These are phyloP conservation scores for Coemansia brasiliensis DNA, from an alignment of 192 early-diverging fungal species.

Conservation along the genomic window DNA sequence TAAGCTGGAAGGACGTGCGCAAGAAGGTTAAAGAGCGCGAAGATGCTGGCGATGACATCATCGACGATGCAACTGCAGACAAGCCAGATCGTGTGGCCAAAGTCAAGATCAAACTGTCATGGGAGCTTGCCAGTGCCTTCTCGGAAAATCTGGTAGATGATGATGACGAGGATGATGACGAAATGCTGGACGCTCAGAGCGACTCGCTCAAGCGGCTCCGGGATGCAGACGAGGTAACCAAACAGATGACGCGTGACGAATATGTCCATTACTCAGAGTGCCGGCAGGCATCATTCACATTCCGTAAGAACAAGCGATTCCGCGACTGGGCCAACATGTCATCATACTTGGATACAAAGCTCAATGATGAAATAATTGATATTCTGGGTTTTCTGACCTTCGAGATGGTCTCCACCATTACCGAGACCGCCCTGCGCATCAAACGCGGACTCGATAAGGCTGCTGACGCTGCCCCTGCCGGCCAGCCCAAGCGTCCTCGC, in stretches of 20 bases:
- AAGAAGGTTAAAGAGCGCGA: slow-evolving; percentile 85
- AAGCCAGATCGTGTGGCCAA: slow-evolving; percentile 59
- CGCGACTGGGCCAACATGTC: slow-evolving; percentile 95
- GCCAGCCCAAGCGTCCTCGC: slow-evolving; percentile 33
- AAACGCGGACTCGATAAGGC: slow-evolving; percentile 67
- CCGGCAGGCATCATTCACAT: slow-evolving; percentile 96
- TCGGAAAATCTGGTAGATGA: slow-evolving; percentile 78
- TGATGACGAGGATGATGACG: slow-evolving; percentile 84
- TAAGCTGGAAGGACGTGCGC: slow-evolving; percentile 95
- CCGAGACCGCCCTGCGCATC: slow-evolving; percentile 81
- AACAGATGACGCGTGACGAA: slow-evolving; percentile 95
- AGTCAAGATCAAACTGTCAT: slow-evolving; percentile 84
- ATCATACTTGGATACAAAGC: slow-evolving; percentile 82
- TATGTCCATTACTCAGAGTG: slow-evolving; percentile 99
- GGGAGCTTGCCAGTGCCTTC: slow-evolving; percentile 88
- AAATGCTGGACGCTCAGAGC: slow-evolving; percentile 80
- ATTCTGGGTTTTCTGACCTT: slow-evolving; percentile 94
- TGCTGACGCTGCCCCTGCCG: slow-evolving; percentile 22
- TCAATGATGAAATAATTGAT: slow-evolving; percentile 93
- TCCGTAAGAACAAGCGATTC: slow-evolving; percentile 90
- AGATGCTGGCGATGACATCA: slow-evolving; percentile 55
- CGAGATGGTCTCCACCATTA: slow-evolving; percentile 91
- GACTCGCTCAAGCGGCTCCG: slow-evolving; percentile 82
- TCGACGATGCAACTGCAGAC: slow-evolving; percentile 53
- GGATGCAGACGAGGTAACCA: slow-evolving; percentile 90